Evolutionary conservation across 805 yeast species (phyloP).

Genomic region (Brettanomyces naardenensis): DNA sequence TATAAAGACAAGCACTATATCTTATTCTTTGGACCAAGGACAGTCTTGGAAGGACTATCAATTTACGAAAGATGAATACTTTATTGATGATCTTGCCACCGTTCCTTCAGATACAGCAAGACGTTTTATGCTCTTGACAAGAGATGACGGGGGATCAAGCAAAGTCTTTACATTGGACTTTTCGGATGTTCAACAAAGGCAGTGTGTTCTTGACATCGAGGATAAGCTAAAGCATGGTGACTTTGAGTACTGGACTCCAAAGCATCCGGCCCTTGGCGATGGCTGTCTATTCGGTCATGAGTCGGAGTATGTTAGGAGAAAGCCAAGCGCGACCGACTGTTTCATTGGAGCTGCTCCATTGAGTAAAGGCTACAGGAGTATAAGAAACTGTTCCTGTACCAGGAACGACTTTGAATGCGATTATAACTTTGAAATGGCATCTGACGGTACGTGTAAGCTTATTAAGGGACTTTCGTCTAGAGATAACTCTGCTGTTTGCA

Average conservation of each 20-base stretch:
- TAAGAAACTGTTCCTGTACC: constrained; percentile 73
- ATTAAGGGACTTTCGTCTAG: constrained; percentile 67
- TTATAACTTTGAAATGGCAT: constrained; percentile 62
- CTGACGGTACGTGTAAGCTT: constrained; percentile 79
- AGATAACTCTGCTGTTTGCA: constrained; percentile 56
- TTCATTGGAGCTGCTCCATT: constrained; percentile 63
- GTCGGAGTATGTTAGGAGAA: constrained; percentile 49
- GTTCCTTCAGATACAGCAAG: constrained; percentile 88
- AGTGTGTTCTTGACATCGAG: constrained; percentile 44
- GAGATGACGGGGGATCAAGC: constrained; percentile 27
- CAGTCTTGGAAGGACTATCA: constrained; percentile 59
- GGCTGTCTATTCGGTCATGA: constrained; percentile 67
- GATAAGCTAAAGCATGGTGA: constrained; percentile 32
- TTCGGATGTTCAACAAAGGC: constrained; percentile 38
- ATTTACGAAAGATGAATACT: constrained; percentile 43
- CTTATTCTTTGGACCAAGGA: constrained; percentile 77
- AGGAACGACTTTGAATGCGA: constrained; percentile 92
- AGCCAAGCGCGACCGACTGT: constrained; percentile 51
- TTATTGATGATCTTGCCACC: constrained; percentile 69
- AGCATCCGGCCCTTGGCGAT: constrained; percentile 41
- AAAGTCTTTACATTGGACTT: constrained; percentile 51
- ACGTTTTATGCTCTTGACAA: constrained; percentile 60
- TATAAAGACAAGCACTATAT: constrained; percentile 47
- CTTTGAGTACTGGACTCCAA: constrained; percentile 57
- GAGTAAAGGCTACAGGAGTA: constrained; percentile 43